These are phyloP conservation scores for Chlamydomonas schloesseri DNA, from an alignment of 139 green algal species.

Conservation along the genomic window DNA sequence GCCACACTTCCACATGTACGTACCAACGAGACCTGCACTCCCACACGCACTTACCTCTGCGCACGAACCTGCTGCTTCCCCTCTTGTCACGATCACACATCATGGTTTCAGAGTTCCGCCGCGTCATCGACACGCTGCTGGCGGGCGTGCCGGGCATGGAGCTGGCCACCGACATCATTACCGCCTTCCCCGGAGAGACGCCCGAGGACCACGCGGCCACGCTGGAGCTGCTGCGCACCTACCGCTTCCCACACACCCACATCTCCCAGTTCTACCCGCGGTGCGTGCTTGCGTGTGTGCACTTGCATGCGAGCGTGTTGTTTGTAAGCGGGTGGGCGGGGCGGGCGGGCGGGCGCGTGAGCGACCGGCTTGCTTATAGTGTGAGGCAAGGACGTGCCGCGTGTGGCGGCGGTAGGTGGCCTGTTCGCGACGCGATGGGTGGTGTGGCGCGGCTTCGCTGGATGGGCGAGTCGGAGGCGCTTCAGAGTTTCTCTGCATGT, in stretches of 20 bases:
- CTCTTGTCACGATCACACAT: no score
- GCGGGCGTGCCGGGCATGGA: conserved; percentile 76
- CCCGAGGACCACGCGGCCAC: conserved; percentile 84
- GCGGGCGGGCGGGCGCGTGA: neutral
- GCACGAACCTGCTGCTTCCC: no score
- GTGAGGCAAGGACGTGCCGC: no score
- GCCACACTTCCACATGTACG: no score
- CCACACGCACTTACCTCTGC: neutral
- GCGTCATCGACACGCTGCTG: conserved; percentile 84
- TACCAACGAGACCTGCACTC: no score
- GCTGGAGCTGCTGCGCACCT: conserved; percentile 84
- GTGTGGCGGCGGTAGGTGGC: no score
- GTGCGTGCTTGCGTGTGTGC: neutral
- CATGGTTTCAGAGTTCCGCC: conserved; percentile 83
- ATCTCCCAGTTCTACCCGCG: conserved; percentile 95
- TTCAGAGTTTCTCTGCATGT: no score
- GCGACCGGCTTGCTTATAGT: no score
- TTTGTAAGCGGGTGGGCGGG: conserved; percentile 49
- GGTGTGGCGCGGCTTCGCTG: no score
- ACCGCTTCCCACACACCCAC: conserved; percentile 88
- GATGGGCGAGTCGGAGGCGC: no score
- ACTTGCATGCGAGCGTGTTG: conserved; percentile 36
- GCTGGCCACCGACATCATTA: conserved; percentile 97
- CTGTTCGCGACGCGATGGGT: no score
- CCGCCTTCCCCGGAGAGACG: conserved; percentile 79